Base-by-base conservation (phyloP, 495 filamentous ascomycete species). In the Penicillium arizonense region DNA sequence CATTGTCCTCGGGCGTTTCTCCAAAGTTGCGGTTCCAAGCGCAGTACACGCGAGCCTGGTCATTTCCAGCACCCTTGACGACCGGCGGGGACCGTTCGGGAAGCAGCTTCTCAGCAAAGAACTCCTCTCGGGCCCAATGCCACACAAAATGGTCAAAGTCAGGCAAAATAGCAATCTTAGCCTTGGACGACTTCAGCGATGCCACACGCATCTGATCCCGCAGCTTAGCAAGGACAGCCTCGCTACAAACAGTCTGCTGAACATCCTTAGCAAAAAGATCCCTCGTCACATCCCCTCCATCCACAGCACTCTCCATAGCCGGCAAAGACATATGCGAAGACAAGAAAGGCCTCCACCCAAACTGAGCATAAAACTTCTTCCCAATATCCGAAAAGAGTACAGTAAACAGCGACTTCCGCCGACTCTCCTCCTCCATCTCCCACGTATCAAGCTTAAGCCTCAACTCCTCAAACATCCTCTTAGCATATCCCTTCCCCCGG, bases 371-470 rank as follows among this genome's bases (percentile, higher is more conserved):
- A 69, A 95, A 97, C n/a, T 69, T 69, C 76, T 95, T 96, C 4
- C 94, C 94, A 60, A 98, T 96, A 68, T 98, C 94, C 9, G 92
- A 97, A 70, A 87, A 98, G 30, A 98, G 70, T 21, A 93, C 82
- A 8, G 86, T 87, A 63, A 89, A 91, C 16, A 83, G 52, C 12
- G 69, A 67, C 20, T 66, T 66, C 46, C 67, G 60, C 14, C 69
- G 64, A 1, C 39, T 36, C 41, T 76, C 66, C 32, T 68, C 62
- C 5, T 75, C 76, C 33, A 69, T 72, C 50, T 82, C 73, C 77
- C 77, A 82, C 12, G 59, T 77, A 61, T 80, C 70, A 40, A 85
- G 67, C 57, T 69, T 77, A 56, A 56, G 71, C 47, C 72, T 75
- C 46, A 85, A 55, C 57, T 82, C 82, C 40, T 75, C 70, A 56